These are phyloP conservation scores for Umbelopsis sp. DNA, from an alignment of 371 early-diverging fungal genomes.

Conservation along the genomic window DNA sequence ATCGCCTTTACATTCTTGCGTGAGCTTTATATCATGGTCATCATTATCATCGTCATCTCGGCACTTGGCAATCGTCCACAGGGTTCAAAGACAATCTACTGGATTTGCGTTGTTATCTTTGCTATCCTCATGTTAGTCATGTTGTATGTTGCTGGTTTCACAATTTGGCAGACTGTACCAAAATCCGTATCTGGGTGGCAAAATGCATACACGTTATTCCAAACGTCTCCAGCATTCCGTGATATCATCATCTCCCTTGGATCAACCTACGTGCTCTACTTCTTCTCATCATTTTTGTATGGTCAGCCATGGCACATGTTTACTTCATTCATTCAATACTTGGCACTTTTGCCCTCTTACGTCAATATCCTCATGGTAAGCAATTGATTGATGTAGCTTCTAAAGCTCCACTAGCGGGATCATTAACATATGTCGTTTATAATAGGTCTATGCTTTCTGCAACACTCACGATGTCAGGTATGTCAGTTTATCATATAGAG, in stretches of 20 bases:
- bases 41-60: conserved; percentile 60
- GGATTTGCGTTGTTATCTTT: conserved; percentile 60
- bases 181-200: conserved; percentile 19
- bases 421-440: not conserved
- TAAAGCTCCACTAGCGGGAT: not conserved
- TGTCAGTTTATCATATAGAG: not conserved
- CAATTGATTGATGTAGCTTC: too few species aligned
- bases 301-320: conserved; percentile 95
- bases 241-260: conserved; percentile 79
- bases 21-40: conserved; percentile 56
- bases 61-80: conserved; percentile 76
- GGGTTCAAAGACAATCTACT: conserved; percentile 70
- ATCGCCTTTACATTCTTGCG: conserved; percentile 40
- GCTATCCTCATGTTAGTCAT: conserved; percentile 63
- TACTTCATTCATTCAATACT: conserved; percentile 85
- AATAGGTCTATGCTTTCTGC: conserved; percentile 85
- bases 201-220: not conserved
- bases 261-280: conserved; percentile 87
- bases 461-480: conserved; percentile 81
- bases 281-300: conserved; percentile 76
- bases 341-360: conserved; percentile 83
- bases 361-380: conserved; percentile 77
- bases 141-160: conserved; percentile 43
- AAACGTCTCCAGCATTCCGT: conserved; percentile 58
- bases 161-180: conserved; percentile 20